Evolutionary conservation across 2,329 filamentous ascomycete genomes (phyloP), one percentile per base, ranked within the genome.

Genomic region (Penicillium sp.): DNA sequence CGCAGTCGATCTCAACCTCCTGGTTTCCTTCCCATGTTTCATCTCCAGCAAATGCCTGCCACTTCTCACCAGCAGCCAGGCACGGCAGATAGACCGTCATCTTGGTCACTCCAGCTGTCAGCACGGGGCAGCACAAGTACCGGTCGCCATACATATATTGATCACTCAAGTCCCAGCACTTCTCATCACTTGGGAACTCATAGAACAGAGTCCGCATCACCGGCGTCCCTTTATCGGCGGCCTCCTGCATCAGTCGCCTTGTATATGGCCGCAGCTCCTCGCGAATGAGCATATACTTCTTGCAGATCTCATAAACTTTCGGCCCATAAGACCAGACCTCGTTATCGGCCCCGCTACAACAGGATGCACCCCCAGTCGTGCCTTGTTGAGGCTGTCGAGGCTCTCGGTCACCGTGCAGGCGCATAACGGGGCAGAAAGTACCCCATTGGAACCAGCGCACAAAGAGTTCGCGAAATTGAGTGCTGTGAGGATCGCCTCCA

Each of bases 401-500:
- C 69, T 87, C 84, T 0, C 86, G 80, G 67, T 88, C 84, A 5
- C 87, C 87, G 63, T 89, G 87, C 0, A 89, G 77, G 1, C 87
- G 75, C 81, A 89, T 86, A 0, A 89, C 86, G 0, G 87, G 86
- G 56, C 85, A 88, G 66, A 86, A 89, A 0, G 85, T 76, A 0
- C 83, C 86, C 85, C 86, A 89, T 66, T 89, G 86, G 71, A 89
- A 89, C 87, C 86, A 89, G 2, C 87, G 76, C 1, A 85, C 82
- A 57, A 88, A 84, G 0, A 89, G 75, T 67, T 89, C 86, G 7
- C 84, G 78, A 71, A 89, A 89, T 0, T 65, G 75, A 0, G 75
- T 71, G 47, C 86, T 81, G 0, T 75, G 69, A 0, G 86, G 84
- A 61, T 86, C 78, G 0, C 86, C 86, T 4, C 86, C 86, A 65